A percentile compares a stretch with the other conserved stretches of the same genome.
phyloP scores from a whole-genome alignment of 768 basidiomycete genomes.

The Boletus vermiculosoides region DNA sequence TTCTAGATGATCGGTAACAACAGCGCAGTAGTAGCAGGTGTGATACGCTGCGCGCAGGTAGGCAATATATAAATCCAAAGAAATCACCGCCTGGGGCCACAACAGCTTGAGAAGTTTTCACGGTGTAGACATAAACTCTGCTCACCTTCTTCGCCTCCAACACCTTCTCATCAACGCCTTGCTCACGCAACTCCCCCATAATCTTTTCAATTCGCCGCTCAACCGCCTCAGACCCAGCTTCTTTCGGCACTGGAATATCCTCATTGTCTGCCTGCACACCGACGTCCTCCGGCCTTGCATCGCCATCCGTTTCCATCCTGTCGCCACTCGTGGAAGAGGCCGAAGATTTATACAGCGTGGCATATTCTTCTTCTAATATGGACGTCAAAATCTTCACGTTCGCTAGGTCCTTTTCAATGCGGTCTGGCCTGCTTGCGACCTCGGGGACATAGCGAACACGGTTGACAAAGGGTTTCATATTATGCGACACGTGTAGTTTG shows the following conservation, averaged over 20 bases:
- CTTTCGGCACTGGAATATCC: conserved; percentile 53
- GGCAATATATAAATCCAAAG: conserved; percentile 89
- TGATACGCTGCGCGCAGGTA: conserved; percentile 91
- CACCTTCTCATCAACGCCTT: conserved; percentile 64
- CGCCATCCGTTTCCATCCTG: conserved; percentile 29
- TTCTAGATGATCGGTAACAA: conserved; percentile 89
- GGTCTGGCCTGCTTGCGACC: conserved; percentile 73
- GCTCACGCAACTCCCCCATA: conserved; percentile 65
- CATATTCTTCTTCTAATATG: conserved; percentile 71
- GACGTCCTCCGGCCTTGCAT: conserved; percentile 30
- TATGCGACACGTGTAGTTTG: conserved; percentile 87
- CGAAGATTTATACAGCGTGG: conserved; percentile 44
- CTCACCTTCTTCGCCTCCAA: conserved; percentile 72
- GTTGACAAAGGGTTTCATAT: conserved; percentile 72
- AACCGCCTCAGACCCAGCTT: conserved; percentile 73
- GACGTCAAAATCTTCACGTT: conserved; percentile 71
- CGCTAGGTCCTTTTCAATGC: conserved; percentile 77
- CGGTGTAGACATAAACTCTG: conserved; percentile 12
- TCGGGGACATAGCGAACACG: conserved; percentile 80
- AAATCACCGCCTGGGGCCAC: conserved; percentile 60
- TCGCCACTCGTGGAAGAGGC: conserved; percentile 19
- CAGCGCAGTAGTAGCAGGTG: conserved; percentile 97
- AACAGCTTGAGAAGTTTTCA: conserved; percentile 23
- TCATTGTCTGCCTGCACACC: conserved; percentile 38
- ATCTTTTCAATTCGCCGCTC: conserved; percentile 80